Percentiles rank a stretch among this genome's conserved stretches.
These are phyloP conservation scores for Exophiala alcalophila DNA, from an alignment of 2,329 filamentous ascomycete species.

Conservation along the genomic window DNA sequence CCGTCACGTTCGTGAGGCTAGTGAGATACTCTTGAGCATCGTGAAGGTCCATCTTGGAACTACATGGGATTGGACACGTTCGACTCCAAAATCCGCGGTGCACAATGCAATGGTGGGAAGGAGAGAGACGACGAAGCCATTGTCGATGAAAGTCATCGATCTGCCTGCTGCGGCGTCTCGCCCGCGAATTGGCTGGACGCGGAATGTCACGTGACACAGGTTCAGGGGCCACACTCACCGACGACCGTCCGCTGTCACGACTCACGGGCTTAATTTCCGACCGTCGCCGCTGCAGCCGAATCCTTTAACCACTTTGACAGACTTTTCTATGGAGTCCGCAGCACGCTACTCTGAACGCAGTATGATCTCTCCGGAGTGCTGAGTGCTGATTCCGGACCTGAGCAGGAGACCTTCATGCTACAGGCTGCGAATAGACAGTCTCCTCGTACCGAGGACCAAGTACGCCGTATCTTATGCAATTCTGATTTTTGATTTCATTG, in stretches of 20 bases:
- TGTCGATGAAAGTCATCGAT: background rate
- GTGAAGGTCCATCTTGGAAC: conserved; percentile 55
- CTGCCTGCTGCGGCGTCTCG: background rate
- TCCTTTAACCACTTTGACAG: too few species aligned
- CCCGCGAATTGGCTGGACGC: conserved; percentile 6
- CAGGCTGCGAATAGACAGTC: too few species aligned
- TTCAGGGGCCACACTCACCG: conserved; percentile 12
- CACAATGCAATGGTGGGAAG: too few species aligned
- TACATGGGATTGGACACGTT: background rate
- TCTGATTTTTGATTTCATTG: conserved; percentile 9
- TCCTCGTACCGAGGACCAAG: too few species aligned
- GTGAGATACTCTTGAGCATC: conserved; percentile 52
- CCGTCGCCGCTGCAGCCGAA: background rate
- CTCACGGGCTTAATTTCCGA: too few species aligned
- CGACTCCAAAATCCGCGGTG: too few species aligned
- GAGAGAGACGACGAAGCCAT: background rate
- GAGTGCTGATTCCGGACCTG: too few species aligned
- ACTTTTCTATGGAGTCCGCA: background rate
- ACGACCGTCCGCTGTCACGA: too few species aligned
- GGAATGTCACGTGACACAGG: conserved; percentile 13
- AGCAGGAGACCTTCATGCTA: too few species aligned
- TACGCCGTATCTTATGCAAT: conserved; percentile 10
- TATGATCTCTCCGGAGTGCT: too few species aligned
- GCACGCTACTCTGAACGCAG: too few species aligned
- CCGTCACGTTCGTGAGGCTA: conserved; percentile 54